Evolutionary conservation across 2,329 filamentous ascomycete species (phyloP), one percentile per base, ranked within the genome.

Genomic region (Penicillium sp.): DNA sequence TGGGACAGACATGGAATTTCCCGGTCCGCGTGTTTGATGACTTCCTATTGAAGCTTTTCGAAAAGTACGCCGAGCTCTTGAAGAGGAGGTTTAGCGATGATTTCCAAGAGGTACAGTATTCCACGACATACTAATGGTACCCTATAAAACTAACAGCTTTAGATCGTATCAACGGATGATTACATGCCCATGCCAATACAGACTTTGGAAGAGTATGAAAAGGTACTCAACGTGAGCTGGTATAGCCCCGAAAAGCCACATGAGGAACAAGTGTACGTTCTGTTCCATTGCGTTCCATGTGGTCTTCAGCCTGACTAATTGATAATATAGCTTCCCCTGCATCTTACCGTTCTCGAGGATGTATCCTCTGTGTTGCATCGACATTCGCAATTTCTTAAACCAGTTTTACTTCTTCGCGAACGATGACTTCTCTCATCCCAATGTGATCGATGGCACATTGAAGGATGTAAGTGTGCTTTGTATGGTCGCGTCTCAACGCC

Each of bases 121-220:
- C n/a, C 20, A 18, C 20, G 3, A 27, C 5, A 36, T 11, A 43
- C 24, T 2, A 35, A 7, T 27, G 49, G 20, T 20, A 35, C n/a
- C 42, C 11, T 24, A 46, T 11, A 2, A 33, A 50, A 31, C 57
- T 63, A 20, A 64, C 39, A 28, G 9, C 48, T 24, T 9, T 35
- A 81, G 75, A 87, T 88, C 61, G 83, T 88, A 22, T 79, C 89
- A n/a, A 96, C 90, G 0, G 94, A 99, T 69, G 94, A 99, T 72
- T 99, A 99, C 73, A 99, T 99, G 92, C 95, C 94, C 2, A 97
- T 99, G 94, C 89, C 90, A 1, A 95, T 97, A 69, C 90, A 91
- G 64, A 91, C 88, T 18, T 74, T 81, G 14, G 92, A 96, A 63
- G 92, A 97, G 66, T 97, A 95, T 67, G 90, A 95, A 64, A 96